These are phyloP conservation scores for Rutstroemia sydowiana DNA, from an alignment of 2,329 filamentous ascomycete genomes.

Conservation along the genomic window DNA sequence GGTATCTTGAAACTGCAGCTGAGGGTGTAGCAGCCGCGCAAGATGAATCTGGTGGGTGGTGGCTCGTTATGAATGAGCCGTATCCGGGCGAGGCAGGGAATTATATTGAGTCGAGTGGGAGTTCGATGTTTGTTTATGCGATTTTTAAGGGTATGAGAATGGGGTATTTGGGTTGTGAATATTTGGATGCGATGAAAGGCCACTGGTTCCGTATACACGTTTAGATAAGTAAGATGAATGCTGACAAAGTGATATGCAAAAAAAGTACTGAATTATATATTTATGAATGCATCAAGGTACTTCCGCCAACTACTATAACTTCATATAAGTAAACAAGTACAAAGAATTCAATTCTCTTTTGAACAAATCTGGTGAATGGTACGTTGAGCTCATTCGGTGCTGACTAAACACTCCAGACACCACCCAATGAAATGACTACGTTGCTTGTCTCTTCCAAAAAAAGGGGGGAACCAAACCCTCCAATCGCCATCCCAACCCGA, in stretches of 20 bases:
- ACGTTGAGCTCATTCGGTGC: no score
- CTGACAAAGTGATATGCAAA: no score
- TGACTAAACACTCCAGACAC: slow-evolving; percentile 4
- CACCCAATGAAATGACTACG: slow-evolving; percentile 1
- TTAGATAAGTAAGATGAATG: no score
- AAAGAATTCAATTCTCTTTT: no score
- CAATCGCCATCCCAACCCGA: slow-evolving; percentile 2
- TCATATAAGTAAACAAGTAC: no score
- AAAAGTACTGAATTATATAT: no score
- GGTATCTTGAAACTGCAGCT: not conserved
- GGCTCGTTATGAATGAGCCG: slow-evolving; percentile 6
- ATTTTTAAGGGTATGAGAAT: slow-evolving; percentile 3
- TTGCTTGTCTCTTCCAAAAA: not conserved
- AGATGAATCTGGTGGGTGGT: slow-evolving; percentile 1
- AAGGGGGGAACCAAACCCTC: not conserved
- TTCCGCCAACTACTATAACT: no score
- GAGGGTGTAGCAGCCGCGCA: slow-evolving; percentile 3
- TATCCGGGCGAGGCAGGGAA: slow-evolving; percentile 4
- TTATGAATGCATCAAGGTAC: no score
- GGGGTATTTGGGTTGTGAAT: slow-evolving; percentile 7
- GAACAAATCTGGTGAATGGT: no score
- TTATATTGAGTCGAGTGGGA: slow-evolving; percentile 3
- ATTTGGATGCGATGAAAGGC: no score
- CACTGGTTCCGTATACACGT: no score
- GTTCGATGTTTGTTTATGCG: slow-evolving; percentile 3